A percentile compares a stretch with the other conserved stretches of the same genome.
Evolutionary conservation across 805 yeast species (phyloP).

Genomic region (Pichia gijzeniarum): DNA sequence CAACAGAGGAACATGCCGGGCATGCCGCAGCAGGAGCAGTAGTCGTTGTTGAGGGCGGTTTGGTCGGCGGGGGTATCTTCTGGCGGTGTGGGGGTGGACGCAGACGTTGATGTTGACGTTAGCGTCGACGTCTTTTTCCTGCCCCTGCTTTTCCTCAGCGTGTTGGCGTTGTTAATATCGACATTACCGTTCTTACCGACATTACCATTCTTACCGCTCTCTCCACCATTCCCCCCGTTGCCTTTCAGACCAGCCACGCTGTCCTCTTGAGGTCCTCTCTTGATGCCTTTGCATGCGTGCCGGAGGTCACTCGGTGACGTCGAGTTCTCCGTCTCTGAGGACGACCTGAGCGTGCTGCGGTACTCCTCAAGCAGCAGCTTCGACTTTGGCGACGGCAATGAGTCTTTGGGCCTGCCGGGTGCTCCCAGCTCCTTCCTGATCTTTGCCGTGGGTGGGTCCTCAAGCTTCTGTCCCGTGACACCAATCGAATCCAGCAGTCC

Average conservation of each 20-base stretch:
- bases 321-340: conserved; percentile 6
- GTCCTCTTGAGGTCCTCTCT: no score
- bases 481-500: conserved; percentile 47
- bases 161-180: not conserved
- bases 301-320: conserved; percentile 16
- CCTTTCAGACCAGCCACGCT: no score
- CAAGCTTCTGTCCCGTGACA: conserved; percentile 70
- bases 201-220: no score
- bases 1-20: conserved; percentile 89
- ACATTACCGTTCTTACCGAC: not conserved
- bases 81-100: not conserved
- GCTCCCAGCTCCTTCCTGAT: conserved; percentile 43
- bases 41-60: conserved; percentile 63
- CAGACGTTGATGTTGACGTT: no score
- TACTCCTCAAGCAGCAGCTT: not conserved
- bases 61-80: conserved; percentile 10
- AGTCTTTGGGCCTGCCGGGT: conserved; percentile 2
- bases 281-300: conserved; percentile 6
- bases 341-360: not conserved
- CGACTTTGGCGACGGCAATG: not conserved
- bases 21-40: conserved; percentile 85
- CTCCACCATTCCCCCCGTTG: no score
- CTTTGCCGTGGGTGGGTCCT: conserved; percentile 57
- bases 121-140: conserved; percentile 11
- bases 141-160: not conserved